Base-by-base conservation (phyloP, 768 basidiomycete genomes). In the Leccinum obscurum region DNA sequence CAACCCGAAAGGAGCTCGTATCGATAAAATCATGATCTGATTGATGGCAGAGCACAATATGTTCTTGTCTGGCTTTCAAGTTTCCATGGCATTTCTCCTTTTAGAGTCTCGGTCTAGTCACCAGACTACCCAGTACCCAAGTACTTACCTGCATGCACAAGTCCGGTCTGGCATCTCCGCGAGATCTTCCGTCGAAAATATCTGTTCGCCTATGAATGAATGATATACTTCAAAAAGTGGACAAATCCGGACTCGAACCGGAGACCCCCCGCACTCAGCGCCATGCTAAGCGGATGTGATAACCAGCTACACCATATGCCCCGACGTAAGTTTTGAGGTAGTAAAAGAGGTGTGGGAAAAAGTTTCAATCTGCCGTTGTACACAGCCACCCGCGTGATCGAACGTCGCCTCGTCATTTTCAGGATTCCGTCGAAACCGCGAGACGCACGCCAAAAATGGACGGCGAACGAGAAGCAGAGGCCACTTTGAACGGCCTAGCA, bases 281-380 rank as follows among this genome's bases (percentile, higher is more conserved):
- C 58, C 53, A 69, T 74, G 74, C 74, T 75, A 76, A 74, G 73
- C 69, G 74, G 73, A 75, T 75, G 74, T 74, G 74, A 74, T 74
- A 76, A 72, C 74, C 72, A 74, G 72, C 72, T 74, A 74, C 72
- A 74, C 72, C 74, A 70, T 74, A 75, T 73, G 72, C 74, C 72
- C 73, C 22, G 7, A 15, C 24, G 2, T 14, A 6, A 48, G 0
- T 13, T 35, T 48, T 24, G 22, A 22, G 11, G 22, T 9, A 20
- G n/a, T 44, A 44, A 44, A 20, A 20, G 41, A 44, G n/a, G 49
- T 26, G 13, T 35, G 62, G 61, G 68, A 39, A 60, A 67, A 51
- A 4, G 32, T 11, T 13, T 50, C 39, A 34, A 28, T 30, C 15
- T 26, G 41, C 41, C 39, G 6, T 35, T 51, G 9, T 49, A 57